Evolutionary conservation across 2,329 filamentous ascomycete genomes (phyloP), one percentile per base, ranked within the genome.

Genomic region (Arthrobotrys musiformis): DNA sequence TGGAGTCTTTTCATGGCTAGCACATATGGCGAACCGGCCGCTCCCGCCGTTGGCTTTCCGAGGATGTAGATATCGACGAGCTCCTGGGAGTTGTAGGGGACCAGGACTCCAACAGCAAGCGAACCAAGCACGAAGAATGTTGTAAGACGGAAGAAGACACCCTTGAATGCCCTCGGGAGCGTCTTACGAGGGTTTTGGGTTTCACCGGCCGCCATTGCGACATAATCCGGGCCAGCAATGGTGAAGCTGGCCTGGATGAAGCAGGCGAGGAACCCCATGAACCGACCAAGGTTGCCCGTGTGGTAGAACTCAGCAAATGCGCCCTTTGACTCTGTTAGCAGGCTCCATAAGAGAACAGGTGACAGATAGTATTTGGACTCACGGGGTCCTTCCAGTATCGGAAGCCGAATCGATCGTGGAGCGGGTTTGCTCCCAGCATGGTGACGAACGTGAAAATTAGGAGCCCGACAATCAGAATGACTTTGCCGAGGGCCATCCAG

Each of bases 391-490:
- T 83, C 86, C 90, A 92, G 81, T 90, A 89, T 17, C 90, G 87
- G 82, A 94, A 94, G 0, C 92, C 92, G 78, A 92, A 92, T 0
- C 88, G 85, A 79, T 94, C 91, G 40, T 88, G 85, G 0, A 89
- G 82, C 0, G 93, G 93, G 79, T 94, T 95, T 1, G 91, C 93
- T 6, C 93, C 93, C 0, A 95, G 84, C 90, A 95, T 94, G 79
- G 90, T 89, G 79, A 96, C 87, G 81, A 97, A 93, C 1, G 93
- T 94, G 84, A 92, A 94, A 79, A 89, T 80, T 79, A 94, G 87
- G 61, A 94, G 86, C 0, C 89, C 91, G 37, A 93, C 83, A 75
- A 92, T 92, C 61, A 93, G 86, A 1, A 93, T 80, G 1, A 93
- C 87, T 82, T 93, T 93, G 67, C 90, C 90, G 1, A 92, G 82